Evolutionary conservation across 495 filamentous ascomycete species (phyloP).

Genomic region (Aspergillus sclerotiicarbonarius): DNA sequence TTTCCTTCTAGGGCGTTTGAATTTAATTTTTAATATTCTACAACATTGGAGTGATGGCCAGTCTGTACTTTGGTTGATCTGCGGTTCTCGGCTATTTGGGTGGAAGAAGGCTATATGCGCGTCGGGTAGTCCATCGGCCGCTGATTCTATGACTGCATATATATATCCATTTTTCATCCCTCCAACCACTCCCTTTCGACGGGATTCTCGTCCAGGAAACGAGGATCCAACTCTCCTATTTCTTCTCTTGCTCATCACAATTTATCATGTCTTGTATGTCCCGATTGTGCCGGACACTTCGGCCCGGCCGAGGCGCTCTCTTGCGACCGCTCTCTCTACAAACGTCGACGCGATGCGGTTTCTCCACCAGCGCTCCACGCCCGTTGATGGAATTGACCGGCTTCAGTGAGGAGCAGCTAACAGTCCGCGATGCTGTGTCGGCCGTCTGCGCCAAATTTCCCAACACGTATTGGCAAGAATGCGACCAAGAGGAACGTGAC

Average conservation of each 20-base stretch:
- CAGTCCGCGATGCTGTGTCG: conserved; percentile 66
- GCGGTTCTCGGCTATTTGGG: conserved; percentile 2
- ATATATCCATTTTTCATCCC: neutral
- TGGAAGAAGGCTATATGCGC: neutral
- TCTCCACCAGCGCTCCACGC: conserved; percentile 31
- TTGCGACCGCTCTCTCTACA: neutral
- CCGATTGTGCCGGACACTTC: neutral
- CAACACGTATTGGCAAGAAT: conserved; percentile 66
- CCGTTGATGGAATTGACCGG: conserved; percentile 67
- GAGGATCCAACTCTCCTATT: no score
- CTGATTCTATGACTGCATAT: neutral
- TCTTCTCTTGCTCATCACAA: neutral
- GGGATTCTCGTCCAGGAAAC: neutral
- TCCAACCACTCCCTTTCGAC: neutral
- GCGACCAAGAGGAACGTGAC: conserved; percentile 64
- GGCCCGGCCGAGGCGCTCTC: neutral
- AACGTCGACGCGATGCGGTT: conserved; percentile 3
- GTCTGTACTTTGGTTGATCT: neutral
- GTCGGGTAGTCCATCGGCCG: neutral
- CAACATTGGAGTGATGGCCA: no score
- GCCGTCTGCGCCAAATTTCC: conserved; percentile 66
- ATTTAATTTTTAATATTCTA: no score
- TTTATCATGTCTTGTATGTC: neutral
- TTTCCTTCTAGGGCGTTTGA: neutral
- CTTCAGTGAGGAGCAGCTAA: conserved; percentile 69